Percentiles rank a stretch among this genome's conserved stretches.
phyloP scores from a whole-genome alignment of 2,329 filamentous ascomycete species.

The Talaromyces albobiverticillius region DNA sequence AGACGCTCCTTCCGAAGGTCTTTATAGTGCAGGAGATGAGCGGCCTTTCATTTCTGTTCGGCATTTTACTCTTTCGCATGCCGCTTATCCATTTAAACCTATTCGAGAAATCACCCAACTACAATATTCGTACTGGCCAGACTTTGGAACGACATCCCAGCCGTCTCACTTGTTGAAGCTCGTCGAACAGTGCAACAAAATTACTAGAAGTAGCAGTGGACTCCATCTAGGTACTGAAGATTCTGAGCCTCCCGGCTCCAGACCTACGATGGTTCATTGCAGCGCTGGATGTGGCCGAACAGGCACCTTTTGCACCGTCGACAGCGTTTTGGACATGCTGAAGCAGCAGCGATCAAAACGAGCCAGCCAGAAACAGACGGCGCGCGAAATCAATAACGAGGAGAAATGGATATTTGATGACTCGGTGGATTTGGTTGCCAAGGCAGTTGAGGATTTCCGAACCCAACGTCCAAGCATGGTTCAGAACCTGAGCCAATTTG shows the following conservation, averaged over 20 bases:
- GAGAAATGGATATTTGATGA: slow-evolving; percentile 65
- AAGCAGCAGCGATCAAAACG: slow-evolving; percentile 66
- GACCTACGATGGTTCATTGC: slow-evolving; percentile 89
- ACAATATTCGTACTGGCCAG: slow-evolving; percentile 95
- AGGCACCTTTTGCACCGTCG: slow-evolving; percentile 93
- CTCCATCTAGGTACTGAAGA: slow-evolving; percentile 41
- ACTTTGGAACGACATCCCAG: slow-evolving; percentile 89
- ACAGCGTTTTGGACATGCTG: slow-evolving; percentile 93
- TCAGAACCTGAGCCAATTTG: slow-evolving; percentile 87
- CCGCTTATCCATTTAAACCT: slow-evolving; percentile 73
- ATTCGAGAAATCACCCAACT: slow-evolving; percentile 92
- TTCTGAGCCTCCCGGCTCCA: slow-evolving; percentile 52
- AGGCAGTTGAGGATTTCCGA: slow-evolving; percentile 87
- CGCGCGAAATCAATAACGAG: slow-evolving; percentile 17
- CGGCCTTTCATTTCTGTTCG: slow-evolving; percentile 76
- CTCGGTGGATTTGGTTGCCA: slow-evolving; percentile 73
- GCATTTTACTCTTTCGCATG: slow-evolving; percentile 80
- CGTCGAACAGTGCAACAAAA: slow-evolving; percentile 81
- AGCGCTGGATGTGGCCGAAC: slow-evolving; percentile 94
- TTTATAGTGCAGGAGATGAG: slow-evolving; percentile 46
- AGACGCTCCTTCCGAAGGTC: slow-evolving; percentile 27
- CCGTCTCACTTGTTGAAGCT: slow-evolving; percentile 81
- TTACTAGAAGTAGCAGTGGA: slow-evolving; percentile 43
- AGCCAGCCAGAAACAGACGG: not conserved
- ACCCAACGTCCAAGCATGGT: slow-evolving; percentile 92